Conservation (phyloP, 2,329 filamentous ascomycete species). For the Ophiostoma sp. region DNA sequence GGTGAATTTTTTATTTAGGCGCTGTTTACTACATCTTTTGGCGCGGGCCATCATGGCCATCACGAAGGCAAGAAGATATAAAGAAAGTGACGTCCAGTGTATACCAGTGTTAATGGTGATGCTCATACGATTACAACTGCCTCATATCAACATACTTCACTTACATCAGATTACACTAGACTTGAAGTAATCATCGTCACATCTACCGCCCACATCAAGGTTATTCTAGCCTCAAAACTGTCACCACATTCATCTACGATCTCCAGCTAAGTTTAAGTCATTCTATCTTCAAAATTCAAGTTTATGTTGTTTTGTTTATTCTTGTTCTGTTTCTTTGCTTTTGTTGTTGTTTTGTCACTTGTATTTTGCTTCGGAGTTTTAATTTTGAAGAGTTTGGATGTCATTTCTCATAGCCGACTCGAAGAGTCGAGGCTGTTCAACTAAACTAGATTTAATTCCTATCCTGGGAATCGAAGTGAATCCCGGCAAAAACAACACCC, state of each 20-base stretch:
- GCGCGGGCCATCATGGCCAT: not conserved
- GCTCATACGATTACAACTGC: not conserved
- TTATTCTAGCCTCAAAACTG: too few species aligned
- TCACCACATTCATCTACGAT: not conserved
- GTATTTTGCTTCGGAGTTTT: not conserved
- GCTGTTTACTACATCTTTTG: not conserved
- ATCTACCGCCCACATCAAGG: too few species aligned
- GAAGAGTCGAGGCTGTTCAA: not conserved
- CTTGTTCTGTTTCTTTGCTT: not conserved
- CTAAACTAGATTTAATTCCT: not conserved
- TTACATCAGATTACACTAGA: not conserved
- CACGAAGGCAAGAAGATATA: not conserved
- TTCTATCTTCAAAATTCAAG: too few species aligned
- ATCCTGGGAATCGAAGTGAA: not conserved
- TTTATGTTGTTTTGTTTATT: not conserved
- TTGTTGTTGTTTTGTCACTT: not conserved
- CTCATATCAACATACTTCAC: not conserved
- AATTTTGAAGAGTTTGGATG: not conserved
- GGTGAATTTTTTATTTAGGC: not conserved
- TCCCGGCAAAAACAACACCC: not conserved
- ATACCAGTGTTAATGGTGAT: not conserved
- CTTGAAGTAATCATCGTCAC: too few species aligned
- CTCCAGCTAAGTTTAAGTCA: not conserved
- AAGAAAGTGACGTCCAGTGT: not conserved
- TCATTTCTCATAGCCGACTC: constrained; percentile 16